Evolutionary conservation across 352 stramenopile species (phyloP), one percentile per base, ranked within the genome.

Genomic region (Thalassiosira livingstoniorum): DNA sequence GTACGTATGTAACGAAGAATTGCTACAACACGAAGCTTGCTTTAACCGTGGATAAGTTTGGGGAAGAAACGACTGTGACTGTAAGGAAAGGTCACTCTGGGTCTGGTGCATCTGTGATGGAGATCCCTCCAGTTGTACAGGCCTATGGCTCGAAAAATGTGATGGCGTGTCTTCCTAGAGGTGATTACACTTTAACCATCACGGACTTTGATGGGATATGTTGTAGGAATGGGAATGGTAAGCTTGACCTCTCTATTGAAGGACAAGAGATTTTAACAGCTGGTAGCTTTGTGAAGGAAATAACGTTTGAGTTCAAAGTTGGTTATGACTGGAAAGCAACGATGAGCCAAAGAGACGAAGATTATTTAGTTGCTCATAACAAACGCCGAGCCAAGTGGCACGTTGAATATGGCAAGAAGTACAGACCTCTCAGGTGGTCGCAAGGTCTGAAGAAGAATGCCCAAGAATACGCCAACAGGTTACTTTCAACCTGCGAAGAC

Each of bases 141-240:
- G 18, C 61, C 1, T 57, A 63, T 39, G 42, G 25, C 2, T 1
- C 35, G 13, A 63, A 74, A 43, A 35, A 54, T 4, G 42, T 75
- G 23, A 27, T 54, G 34, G 67, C 62, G 25, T 75, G 73, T 37
- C 27, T 81, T 2, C 35, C 54, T 0, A n/a, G 53, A 0, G 73
- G 63, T 1, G 29, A 74, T 23, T 81, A 75, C 42, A 47, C 21
- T 5, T 55, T 81, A 23, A 68, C n/a, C 18, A 55, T 81, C 21
- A 51, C 4, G 25, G 73, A 81, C 42, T n/a, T 60, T 13, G 73
- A 81, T 51, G 73, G 73, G 4, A 62, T 75, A 18, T 81, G 73
- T 31, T 81, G 63, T 31, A 34, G 23, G 4, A 32, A 70, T 55
- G 73, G 63, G 1, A 21, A 79, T 3, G 71, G 71, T 1, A 39